Evolutionary conservation across 2,329 filamentous ascomycete genomes (phyloP), one percentile per base, ranked within the genome.

Genomic region (Xylariaceae sp.): DNA sequence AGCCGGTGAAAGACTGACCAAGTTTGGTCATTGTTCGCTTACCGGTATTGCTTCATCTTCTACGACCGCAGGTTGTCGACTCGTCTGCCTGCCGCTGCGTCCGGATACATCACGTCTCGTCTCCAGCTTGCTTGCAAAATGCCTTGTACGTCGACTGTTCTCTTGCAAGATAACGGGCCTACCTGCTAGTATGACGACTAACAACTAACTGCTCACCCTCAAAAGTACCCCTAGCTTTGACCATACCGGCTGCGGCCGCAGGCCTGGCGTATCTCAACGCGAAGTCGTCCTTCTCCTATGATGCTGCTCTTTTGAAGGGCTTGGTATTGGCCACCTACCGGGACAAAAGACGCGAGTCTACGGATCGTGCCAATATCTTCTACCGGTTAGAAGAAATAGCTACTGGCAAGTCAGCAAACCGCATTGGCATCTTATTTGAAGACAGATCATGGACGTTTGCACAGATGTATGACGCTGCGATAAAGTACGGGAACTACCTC

Each of bases 261-360:
- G 78, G 80, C 3, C 73, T 87, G n/a, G 87, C 88, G 30, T 95
- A 95, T 68, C 70, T 92, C 62, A 89, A 94, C 66, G 90, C 87
- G 40, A 84, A 81, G 67, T 79, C 78, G 54, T 78, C 80, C 6
- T 62, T 92, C 42, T 84, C 76, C 67, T 84, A 88, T 67, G 90
- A 95, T 69, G 68, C 75, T 41, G 67, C 71, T 7, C 68, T 91
- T 15, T 64, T 92, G n/a, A 75, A 73, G 32, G 77, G 78, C 49
- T 70, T 81, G 37, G 36, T 81, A 12, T 76, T 75, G 29, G 70
- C 78, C 16, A 62, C 73, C 12, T 56, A 78, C 39, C 72, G 71
- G 16, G 68, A 76, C 43, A 65, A 69, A 8, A 68, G 75, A 56
- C 76, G 78, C 58, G 76, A 84, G 63, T 76, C 75, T 49, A 73